phyloP scores from a whole-genome alignment of 495 filamentous ascomycete genomes.

The Aspergillus cristatus region DNA sequence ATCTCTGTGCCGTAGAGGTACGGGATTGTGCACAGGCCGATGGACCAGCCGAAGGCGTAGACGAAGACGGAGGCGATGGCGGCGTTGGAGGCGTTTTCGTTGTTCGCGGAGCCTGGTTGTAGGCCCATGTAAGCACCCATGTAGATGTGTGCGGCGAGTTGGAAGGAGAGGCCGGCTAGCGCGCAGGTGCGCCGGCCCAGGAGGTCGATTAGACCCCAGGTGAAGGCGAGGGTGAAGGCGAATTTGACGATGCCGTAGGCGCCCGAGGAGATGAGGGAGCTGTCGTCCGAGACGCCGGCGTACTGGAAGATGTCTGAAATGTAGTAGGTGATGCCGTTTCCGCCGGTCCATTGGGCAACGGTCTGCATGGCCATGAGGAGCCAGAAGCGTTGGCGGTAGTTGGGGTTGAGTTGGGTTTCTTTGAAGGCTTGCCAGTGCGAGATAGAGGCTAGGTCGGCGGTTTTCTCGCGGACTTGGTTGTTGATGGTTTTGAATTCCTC shows the following conservation, averaged over 20 bases:
- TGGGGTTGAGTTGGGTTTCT: conserved; percentile 30
- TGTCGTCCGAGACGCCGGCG: conserved; percentile 24
- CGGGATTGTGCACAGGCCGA: conserved; percentile 42
- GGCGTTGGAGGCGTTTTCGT: conserved; percentile 30
- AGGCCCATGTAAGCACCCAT: conserved; percentile 35
- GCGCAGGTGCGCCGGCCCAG: conserved; percentile 34
- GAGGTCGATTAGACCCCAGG: conserved; percentile 36
- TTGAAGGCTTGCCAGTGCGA: conserved; percentile 34
- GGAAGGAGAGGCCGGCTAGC: conserved; percentile 26
- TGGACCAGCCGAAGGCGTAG: conserved; percentile 40
- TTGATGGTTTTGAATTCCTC: conserved; percentile 31
- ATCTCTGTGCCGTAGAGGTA: conserved; percentile 41
- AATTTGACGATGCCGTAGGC: conserved; percentile 38
- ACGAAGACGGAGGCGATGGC: conserved; percentile 39
- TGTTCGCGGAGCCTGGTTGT: conserved; percentile 20
- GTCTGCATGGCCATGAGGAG: conserved; percentile 37
- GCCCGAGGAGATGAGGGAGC: conserved; percentile 32
- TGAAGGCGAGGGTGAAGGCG: conserved; percentile 39
- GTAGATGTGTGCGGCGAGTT: conserved; percentile 34
- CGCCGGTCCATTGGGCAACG: conserved; percentile 38
- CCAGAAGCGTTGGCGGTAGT: conserved; percentile 40
- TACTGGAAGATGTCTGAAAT: conserved; percentile 34
- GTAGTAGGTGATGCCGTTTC: conserved; percentile 42
- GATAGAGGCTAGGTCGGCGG: conserved; percentile 17
- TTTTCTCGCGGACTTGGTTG: conserved; percentile 19